phyloP scores from a whole-genome alignment of 176 grass and related monocot species.

The Hyparrhenia diplandra region DNA sequence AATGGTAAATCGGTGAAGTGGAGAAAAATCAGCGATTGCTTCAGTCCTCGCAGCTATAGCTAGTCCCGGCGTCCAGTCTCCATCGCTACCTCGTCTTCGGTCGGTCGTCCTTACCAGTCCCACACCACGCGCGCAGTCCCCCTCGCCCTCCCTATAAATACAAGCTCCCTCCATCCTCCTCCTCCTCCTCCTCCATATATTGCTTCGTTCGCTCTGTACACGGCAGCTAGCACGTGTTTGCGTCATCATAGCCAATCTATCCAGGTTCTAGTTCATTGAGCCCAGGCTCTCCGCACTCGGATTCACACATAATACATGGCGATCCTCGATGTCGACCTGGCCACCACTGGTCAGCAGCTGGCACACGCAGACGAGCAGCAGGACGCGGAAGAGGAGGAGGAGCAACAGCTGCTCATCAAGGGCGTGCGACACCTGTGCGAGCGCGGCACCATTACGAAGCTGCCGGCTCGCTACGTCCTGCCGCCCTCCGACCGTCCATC shows the following conservation, averaged over 20 bases:
- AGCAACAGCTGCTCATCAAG: background rate
- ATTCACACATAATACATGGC: background rate
- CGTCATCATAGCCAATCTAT: background rate
- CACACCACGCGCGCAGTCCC: background rate
- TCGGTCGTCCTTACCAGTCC: background rate
- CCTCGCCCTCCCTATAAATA: background rate
- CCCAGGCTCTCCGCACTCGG: constrained; percentile 7
- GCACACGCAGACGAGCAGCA: background rate
- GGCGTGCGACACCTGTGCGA: constrained; percentile 73
- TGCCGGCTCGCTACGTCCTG: constrained; percentile 58
- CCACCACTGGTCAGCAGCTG: background rate
- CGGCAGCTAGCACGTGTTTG: background rate
- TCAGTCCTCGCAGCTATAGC: background rate
- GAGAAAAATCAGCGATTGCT: background rate
- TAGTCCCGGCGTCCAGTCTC: background rate
- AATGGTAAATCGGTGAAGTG: background rate
- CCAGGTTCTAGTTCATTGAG: background rate
- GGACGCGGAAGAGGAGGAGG: background rate
- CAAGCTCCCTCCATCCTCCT: background rate
- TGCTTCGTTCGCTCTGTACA: background rate
- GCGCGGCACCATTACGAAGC: constrained; percentile 20
- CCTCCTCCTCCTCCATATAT: background rate
- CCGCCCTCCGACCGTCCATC: constrained; percentile 43
- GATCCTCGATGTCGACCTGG: background rate
- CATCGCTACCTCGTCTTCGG: background rate